These are phyloP conservation scores for Vaccinium vitisidaea DNA, from an alignment of 148 eudicot genomes.

Conservation along the genomic window DNA sequence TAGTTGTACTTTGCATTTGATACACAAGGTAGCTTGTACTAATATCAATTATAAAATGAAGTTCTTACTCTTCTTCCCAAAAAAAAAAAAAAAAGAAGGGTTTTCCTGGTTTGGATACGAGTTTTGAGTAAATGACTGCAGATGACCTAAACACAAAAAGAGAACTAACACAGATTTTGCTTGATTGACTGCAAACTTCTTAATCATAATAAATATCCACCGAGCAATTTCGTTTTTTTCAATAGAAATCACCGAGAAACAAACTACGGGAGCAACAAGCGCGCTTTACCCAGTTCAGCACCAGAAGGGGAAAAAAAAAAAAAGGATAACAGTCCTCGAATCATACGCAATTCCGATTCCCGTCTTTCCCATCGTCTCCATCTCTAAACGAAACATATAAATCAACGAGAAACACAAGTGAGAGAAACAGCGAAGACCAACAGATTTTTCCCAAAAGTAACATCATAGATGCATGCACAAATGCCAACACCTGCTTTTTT, in stretches of 20 bases:
- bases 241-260: background rate
- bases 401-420: constrained; percentile 1
- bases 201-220: background rate
- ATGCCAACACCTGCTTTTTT: background rate
- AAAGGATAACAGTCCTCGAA: background rate
- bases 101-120: too few species aligned
- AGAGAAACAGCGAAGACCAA: background rate
- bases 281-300: background rate
- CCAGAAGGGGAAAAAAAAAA: background rate
- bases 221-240: background rate
- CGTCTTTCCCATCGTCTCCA: background rate
- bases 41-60: too few species aligned
- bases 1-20: too few species aligned
- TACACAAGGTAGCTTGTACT: too few species aligned
- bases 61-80: too few species aligned
- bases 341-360: background rate
- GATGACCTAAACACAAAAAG: background rate
- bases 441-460: background rate
- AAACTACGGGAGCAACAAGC: background rate
- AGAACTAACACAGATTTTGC: background rate
- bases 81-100: too few species aligned
- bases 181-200: background rate
- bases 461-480: constrained; percentile 4
- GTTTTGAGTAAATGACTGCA: too few species aligned
- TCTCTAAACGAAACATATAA: background rate